Conservation (phyloP, 2,329 filamentous ascomycete genomes). For the Cladosporium sp. region DNA sequence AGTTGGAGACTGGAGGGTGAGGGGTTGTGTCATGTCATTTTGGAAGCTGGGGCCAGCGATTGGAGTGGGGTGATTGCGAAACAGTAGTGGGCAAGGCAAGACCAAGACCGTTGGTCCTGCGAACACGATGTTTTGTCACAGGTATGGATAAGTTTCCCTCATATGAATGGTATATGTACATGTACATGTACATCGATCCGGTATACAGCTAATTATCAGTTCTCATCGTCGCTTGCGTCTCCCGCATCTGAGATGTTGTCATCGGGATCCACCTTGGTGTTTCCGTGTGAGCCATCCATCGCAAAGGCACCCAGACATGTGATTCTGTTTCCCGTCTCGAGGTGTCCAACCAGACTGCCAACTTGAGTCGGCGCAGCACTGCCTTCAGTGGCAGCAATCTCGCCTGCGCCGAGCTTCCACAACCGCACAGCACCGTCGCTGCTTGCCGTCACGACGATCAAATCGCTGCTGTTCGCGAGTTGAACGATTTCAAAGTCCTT, state of each 20-base stretch:
- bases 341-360: conserved; percentile 71
- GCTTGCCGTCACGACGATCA: conserved; percentile 69
- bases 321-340: conserved; percentile 84
- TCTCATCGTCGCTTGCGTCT: conserved; percentile 14
- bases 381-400: conserved; percentile 12
- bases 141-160: not conserved
- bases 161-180: not conserved
- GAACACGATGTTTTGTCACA: not conserved
- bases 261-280: conserved; percentile 25
- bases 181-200: not conserved
- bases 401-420: conserved; percentile 55
- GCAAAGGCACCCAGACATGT: conserved; percentile 85
- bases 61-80: conserved; percentile 10
- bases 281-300: conserved; percentile 57
- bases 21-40: not conserved
- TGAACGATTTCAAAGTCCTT: conserved; percentile 81
- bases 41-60: not conserved
- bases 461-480: conserved; percentile 38
- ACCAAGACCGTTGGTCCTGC: not conserved
- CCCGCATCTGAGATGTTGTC: conserved; percentile 23
- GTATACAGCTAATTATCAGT: conserved; percentile 5
- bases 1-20: not conserved
- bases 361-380: conserved; percentile 49
- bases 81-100: not conserved
- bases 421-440: conserved; percentile 85